Percentiles rank a stretch among this genome's conserved stretches.
Evolutionary conservation across 192 early-diverging fungal genomes (phyloP).

Genomic region (Phycomyces blakesleeanus): DNA sequence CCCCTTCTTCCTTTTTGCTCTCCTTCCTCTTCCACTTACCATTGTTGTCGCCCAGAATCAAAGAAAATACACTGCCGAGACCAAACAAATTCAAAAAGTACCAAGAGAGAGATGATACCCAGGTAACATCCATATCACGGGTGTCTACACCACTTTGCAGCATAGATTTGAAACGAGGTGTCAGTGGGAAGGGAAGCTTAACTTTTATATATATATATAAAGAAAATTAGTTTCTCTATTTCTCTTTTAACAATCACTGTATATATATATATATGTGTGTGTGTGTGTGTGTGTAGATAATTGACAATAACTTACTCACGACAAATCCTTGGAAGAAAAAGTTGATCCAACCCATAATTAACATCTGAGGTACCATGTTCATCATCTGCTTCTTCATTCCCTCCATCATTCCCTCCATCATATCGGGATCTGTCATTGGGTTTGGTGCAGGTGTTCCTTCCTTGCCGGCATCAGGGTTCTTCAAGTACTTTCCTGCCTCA

Average conservation of each 20-base stretch:
- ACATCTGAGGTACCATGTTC: constrained; percentile 96
- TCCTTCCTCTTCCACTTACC: constrained; percentile 37
- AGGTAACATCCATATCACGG: constrained; percentile 93
- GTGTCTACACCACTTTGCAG: constrained; percentile 95
- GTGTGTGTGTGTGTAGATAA: too few relatives aligned
- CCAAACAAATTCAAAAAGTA: constrained; percentile 99
- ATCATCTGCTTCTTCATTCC: constrained; percentile 97
- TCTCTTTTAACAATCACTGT: too few relatives aligned
- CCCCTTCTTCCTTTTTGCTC: neutral
- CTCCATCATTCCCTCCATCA: constrained; percentile 96
- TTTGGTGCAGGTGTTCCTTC: constrained; percentile 55
- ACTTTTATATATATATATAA: constrained; percentile 56
- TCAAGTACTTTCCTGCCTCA: constrained; percentile 79
- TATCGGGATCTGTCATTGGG: constrained; percentile 88
- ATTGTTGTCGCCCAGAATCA: constrained; percentile 90
- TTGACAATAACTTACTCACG: constrained; percentile 67
- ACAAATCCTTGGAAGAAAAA: constrained; percentile 99
- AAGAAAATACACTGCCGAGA: constrained; percentile 83
- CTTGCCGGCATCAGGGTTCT: constrained; percentile 70
- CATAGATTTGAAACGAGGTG: constrained; percentile 96
- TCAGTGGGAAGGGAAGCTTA: constrained; percentile 95
- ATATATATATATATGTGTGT: too few relatives aligned
- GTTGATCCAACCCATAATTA: constrained; percentile 99
- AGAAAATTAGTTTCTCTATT: too few relatives aligned
- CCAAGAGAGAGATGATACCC: constrained; percentile 97